Evolutionary conservation across 345 rosid genomes (phyloP), one percentile per base, ranked within the genome.

Genomic region (Gossypium arboreum): DNA sequence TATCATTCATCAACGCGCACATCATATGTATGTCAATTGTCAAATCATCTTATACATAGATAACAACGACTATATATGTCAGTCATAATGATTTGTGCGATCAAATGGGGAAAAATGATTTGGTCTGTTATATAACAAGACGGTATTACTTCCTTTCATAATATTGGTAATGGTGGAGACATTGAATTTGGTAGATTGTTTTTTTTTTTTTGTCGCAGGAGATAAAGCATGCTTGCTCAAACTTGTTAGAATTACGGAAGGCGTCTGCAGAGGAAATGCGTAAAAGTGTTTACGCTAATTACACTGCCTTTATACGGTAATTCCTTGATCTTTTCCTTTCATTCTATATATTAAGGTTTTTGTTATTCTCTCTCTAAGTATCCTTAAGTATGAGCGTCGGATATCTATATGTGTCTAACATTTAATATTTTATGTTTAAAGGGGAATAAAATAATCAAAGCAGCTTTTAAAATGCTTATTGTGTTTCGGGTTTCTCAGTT

Each of bases 211-310:
- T 34, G 22, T 45, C 20, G 24, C 81, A 94, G 97, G 97, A 92
- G 79, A 85, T 94, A 60, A 88, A 74, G 80, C 95, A 86, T 78
- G 45, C 87, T 69, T 84, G 89, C 61, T 83, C 89, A 62, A 72
- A 82, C 77, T 92, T 94, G 22, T 76, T 84, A 41, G 97, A 91
- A 52, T 74, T 94, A 56, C 92, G 90, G 92, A 94, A 86, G 85
- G 97, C 97, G 4, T 94, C 97, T 44, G 97, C 97, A 0, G 98
- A 94, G 85, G 98, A 94, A 88, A 94, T 94, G 98, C 97, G 97
- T 68, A 91, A 68, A 75, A 86, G 97, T 74, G 98, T 92, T 79
- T 94, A 91, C 71, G 98, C 97, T 15, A 94, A 94, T 82, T 94
- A 92, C 75, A 82, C 87, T 12, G 97, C 97, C 63, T 94, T 94